Percentiles rank a stretch among this genome's conserved stretches.
Conservation (phyloP, 768 basidiomycete genomes). For the Leccinum truebloodii region DNA sequence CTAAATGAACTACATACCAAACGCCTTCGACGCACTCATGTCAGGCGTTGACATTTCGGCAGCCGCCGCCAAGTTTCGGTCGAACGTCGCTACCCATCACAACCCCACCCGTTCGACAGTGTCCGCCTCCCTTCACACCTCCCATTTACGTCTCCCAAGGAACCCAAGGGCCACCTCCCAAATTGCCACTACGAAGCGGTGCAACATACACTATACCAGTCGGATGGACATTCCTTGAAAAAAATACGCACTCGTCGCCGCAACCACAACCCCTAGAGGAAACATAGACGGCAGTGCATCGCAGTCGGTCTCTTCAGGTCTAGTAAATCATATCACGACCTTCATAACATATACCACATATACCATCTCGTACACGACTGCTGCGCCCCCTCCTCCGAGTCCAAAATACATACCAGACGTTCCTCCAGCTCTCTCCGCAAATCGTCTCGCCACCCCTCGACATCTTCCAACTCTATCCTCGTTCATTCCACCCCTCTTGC, state of each 20-base stretch:
- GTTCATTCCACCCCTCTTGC: slow-evolving; percentile 31
- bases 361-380: slow-evolving; percentile 1
- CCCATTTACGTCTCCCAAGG: too few species aligned
- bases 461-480: slow-evolving; percentile 20
- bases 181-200: too few species aligned
- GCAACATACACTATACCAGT: too few species aligned
- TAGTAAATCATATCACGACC: slow-evolving; percentile 2
- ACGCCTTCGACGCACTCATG: too few species aligned
- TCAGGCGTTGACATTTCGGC: too few species aligned
- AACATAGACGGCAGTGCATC: neutral
- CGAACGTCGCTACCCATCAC: too few species aligned
- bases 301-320: slow-evolving; percentile 17
- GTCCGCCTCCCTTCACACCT: too few species aligned
- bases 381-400: neutral
- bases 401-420: slow-evolving; percentile 30
- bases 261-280: slow-evolving; percentile 4
- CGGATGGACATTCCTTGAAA: neutral
- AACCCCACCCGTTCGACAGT: too few species aligned
- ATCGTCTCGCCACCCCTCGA: slow-evolving; percentile 32
- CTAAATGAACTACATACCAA: too few species aligned
- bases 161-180: too few species aligned
- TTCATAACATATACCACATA: slow-evolving; percentile 15
- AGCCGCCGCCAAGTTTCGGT: too few species aligned
- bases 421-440: slow-evolving; percentile 31
- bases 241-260: slow-evolving; percentile 9